Evolutionary conservation across 2,329 filamentous ascomycete genomes (phyloP).

Genomic region (Microascus cirrosus): DNA sequence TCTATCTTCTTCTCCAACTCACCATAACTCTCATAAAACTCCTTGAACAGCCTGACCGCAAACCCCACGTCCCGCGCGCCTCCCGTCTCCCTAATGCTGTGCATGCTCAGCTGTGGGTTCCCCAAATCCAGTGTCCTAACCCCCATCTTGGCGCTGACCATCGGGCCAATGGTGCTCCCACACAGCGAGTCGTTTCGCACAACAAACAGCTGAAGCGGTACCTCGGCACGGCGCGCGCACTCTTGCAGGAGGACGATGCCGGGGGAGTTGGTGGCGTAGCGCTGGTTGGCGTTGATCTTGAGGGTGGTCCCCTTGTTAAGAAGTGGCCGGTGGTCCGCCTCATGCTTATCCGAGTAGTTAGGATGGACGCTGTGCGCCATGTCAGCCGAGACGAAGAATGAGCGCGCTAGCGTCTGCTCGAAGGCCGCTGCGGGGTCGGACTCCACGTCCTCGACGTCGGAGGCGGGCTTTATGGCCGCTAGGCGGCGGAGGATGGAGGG

Average conservation of each 20-base stretch:
- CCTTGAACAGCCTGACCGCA: slow-evolving; percentile 74
- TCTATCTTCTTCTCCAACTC: slow-evolving; percentile 71
- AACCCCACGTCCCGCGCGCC: slow-evolving; percentile 81
- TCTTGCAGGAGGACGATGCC: slow-evolving; percentile 90
- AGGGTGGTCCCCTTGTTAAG: slow-evolving; percentile 97
- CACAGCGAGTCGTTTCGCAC: slow-evolving; percentile 92
- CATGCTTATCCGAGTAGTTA: slow-evolving; percentile 89
- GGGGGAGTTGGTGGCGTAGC: slow-evolving; percentile 92
- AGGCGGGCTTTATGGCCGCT: slow-evolving; percentile 60
- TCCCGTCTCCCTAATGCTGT: slow-evolving; percentile 88
- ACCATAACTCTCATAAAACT: slow-evolving; percentile 81
- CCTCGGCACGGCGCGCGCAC: slow-evolving; percentile 59
- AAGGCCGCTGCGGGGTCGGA: slow-evolving; percentile 69
- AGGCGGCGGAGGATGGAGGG: slow-evolving; percentile 79
- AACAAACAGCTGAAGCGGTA: slow-evolving; percentile 91
- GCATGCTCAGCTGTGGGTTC: slow-evolving; percentile 93
- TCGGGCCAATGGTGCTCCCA: slow-evolving; percentile 95
- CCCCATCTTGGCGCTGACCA: slow-evolving; percentile 78
- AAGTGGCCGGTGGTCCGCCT: slow-evolving; percentile 77
- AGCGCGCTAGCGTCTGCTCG: slow-evolving; percentile 83
- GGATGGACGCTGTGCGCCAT: slow-evolving; percentile 97
- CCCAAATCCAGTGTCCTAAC: slow-evolving; percentile 84
- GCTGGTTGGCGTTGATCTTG: slow-evolving; percentile 96
- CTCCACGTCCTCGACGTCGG: slow-evolving; percentile 41
- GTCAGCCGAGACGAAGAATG: slow-evolving; percentile 90